These are phyloP conservation scores for Pleurotus salmoneostramineus DNA, from an alignment of 768 basidiomycete species.

Conservation along the genomic window DNA sequence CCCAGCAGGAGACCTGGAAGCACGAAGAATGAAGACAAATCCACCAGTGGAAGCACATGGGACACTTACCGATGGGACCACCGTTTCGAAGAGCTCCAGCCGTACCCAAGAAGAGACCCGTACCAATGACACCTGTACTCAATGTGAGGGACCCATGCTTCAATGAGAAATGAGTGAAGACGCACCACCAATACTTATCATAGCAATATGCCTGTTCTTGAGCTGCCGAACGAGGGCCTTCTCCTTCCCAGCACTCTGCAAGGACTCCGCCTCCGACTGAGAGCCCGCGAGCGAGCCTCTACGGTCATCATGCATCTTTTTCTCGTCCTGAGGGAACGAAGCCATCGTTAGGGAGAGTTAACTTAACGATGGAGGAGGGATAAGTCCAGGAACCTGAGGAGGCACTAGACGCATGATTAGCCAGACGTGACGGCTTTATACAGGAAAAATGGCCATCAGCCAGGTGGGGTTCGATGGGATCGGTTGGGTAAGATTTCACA, in stretches of 20 bases:
- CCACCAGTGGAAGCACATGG: neutral
- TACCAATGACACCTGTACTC: slow-evolving; percentile 14
- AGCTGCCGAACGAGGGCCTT: slow-evolving; percentile 52
- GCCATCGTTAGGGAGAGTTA: slow-evolving; percentile 1
- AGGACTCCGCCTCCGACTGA: slow-evolving; percentile 19
- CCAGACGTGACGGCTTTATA: neutral
- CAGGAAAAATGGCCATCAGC: neutral
- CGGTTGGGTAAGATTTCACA: slow-evolving; percentile 2
- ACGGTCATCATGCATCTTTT: neutral
- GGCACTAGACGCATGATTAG: neutral
- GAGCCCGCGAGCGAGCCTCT: slow-evolving; percentile 2
- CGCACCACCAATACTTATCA: slow-evolving; percentile 56
- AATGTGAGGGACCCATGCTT: neutral
- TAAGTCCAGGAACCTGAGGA: neutral
- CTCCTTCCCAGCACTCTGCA: slow-evolving; percentile 7
- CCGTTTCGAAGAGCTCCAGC: slow-evolving; percentile 43
- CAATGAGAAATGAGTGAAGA: neutral
- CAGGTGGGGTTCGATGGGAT: slow-evolving; percentile 1
- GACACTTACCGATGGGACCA: slow-evolving; percentile 57
- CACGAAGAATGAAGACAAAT: neutral
- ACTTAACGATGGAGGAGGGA: neutral
- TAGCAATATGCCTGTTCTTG: slow-evolving; percentile 77
- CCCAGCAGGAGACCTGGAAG: slow-evolving; percentile 61
- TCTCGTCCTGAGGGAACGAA: slow-evolving; percentile 1
- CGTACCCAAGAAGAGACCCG: slow-evolving; percentile 69